phyloP scores from a whole-genome alignment of 371 early-diverging fungal species.

The Phascolomyces articulosus region DNA sequence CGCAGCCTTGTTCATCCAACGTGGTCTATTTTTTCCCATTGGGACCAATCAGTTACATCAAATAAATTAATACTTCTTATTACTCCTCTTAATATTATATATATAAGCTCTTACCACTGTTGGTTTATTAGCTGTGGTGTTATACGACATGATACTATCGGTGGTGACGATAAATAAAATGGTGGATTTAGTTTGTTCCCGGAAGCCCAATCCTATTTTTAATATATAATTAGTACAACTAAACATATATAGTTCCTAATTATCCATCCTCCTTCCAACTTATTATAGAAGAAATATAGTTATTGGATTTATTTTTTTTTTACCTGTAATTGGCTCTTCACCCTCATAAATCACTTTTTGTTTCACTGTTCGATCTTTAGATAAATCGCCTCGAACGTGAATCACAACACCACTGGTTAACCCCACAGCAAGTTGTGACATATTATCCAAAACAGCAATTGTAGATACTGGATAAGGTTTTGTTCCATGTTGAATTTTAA shows the following conservation, averaged over 20 bases:
- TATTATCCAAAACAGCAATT: conserved; percentile 76
- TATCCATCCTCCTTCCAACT: too few relatives aligned
- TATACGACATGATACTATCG: conserved; percentile 66
- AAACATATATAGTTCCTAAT: too few relatives aligned
- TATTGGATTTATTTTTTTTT: too few relatives aligned
- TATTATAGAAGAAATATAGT: too few relatives aligned
- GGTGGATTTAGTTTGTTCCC: conserved; percentile 70
- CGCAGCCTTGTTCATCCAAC: conserved; percentile 86
- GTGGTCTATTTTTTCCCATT: conserved; percentile 45
- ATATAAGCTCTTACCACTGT: conserved; percentile 53
- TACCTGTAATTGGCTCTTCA: conserved; percentile 84
- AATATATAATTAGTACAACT: too few relatives aligned
- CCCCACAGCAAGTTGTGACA: conserved; percentile 89
- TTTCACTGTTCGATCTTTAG: conserved; percentile 76
- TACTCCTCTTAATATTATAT: background rate
- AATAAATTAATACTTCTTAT: too few relatives aligned
- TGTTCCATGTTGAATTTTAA: conserved; percentile 76
- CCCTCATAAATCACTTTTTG: conserved; percentile 83
- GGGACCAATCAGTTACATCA: background rate
- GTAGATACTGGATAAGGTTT: conserved; percentile 85
- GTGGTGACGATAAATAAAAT: conserved; percentile 79
- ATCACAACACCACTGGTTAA: conserved; percentile 90
- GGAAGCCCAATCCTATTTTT: conserved; percentile 78
- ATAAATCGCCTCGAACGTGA: conserved; percentile 81
- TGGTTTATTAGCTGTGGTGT: conserved; percentile 62